Percentiles rank a stretch among this genome's conserved stretches.
These are phyloP conservation scores for Phellopilus nigrolimitatus DNA, from an alignment of 1,284 basidiomycete species.

Conservation along the genomic window DNA sequence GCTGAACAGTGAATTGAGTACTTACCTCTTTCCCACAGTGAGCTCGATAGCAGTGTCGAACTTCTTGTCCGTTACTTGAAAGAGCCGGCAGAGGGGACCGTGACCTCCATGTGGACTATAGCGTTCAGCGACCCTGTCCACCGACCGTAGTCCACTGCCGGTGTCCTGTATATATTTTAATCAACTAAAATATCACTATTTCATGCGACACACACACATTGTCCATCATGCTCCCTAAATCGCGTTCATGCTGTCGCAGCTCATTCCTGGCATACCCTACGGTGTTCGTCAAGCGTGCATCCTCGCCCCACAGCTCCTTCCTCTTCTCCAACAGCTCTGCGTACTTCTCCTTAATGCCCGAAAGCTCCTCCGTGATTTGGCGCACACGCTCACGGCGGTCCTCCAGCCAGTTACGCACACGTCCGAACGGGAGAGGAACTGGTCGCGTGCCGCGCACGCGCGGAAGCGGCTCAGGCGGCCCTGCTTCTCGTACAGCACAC, in stretches of 20 bases:
- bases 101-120: conserved; percentile 78
- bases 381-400: conserved; percentile 68
- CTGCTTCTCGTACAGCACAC: conserved; percentile 81
- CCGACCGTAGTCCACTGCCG: conserved; percentile 78
- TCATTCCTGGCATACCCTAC: conserved; percentile 79
- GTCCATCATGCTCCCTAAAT: conserved; percentile 90
- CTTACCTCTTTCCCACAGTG: conserved; percentile 88
- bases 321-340: conserved; percentile 72
- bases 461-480: conserved; percentile 82
- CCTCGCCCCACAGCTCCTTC: conserved; percentile 95
- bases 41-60: conserved; percentile 94
- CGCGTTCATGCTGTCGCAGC: conserved; percentile 74
- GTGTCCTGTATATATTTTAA: conserved; percentile 61
- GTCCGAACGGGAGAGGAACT: conserved; percentile 63
- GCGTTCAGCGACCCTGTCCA: conserved; percentile 76
- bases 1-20: background rate
- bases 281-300: conserved; percentile 80
- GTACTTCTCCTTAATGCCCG: conserved; percentile 65
- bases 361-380: conserved; percentile 64
- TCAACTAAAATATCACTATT: background rate
- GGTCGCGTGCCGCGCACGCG: conserved; percentile 79
- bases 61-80: conserved; percentile 83
- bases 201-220: conserved; percentile 53
- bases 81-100: conserved; percentile 91
- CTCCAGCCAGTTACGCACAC: conserved; percentile 66